Conservation (phyloP, 1,284 basidiomycete genomes). For the Tilletia caries region DNA sequence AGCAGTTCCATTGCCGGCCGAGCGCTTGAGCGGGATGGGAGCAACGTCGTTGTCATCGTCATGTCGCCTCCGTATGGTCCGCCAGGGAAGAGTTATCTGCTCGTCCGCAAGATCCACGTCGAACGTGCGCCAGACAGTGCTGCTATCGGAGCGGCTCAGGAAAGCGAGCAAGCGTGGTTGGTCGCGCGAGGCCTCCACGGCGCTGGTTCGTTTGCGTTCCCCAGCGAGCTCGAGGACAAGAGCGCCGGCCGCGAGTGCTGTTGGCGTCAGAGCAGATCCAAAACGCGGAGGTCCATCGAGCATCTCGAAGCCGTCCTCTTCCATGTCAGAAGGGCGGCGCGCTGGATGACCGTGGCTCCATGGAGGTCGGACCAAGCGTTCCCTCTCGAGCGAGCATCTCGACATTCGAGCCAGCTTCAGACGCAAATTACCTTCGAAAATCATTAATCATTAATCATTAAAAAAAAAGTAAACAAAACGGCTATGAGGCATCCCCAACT, state of each 20-base stretch:
- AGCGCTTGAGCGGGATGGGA: neutral
- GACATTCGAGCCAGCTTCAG: too few species aligned
- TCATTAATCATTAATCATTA: too few species aligned
- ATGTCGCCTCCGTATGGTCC: neutral
- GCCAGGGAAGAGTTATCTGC: neutral
- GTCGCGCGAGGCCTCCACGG: neutral
- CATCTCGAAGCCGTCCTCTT: neutral
- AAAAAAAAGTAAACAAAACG: too few species aligned
- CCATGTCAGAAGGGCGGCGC: too few species aligned
- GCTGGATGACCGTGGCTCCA: too few species aligned
- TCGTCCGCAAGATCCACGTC: neutral
- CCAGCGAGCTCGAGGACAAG: neutral
- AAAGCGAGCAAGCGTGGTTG: too few species aligned
- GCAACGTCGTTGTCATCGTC: too few species aligned
- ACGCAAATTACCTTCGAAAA: too few species aligned
- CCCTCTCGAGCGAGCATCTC: too few species aligned
- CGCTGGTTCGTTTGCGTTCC: neutral
- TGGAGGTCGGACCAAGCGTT: too few species aligned
- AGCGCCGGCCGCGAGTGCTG: neutral
- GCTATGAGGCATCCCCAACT: too few species aligned
- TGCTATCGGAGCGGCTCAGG: neutral
- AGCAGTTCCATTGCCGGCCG: neutral
- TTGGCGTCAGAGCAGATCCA: neutral
- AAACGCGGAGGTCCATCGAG: neutral
- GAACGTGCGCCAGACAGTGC: neutral